Base-by-base conservation (phyloP, 2,329 filamentous ascomycete genomes). In the Aspergillus sp. region DNA sequence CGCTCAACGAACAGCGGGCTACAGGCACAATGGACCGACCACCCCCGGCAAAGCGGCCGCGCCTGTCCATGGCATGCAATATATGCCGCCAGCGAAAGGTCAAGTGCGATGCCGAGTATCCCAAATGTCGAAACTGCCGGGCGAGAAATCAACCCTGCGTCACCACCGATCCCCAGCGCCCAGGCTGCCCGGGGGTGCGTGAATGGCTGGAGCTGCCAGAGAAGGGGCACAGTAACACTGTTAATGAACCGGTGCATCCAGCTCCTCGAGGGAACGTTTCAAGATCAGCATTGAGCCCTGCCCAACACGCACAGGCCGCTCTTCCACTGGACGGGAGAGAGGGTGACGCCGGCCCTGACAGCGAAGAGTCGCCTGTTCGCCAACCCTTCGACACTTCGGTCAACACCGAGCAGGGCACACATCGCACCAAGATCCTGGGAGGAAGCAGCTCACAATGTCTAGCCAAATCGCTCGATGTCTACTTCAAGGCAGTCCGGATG, bases 61-160 rank as follows among this genome's bases (percentile, higher is more conserved):
- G 63, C 37, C 52, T 64, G 55, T 66, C 64, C 35, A 60, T 64
- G 62, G 66, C 67, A 21, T 70, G 67, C 51, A 69, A 70, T 27
- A 63, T 56, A 14, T 70, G 67, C 52, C 66, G 66, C 4, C 57
- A 62, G 46, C 64, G 66, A 43, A 70, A 70, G 44, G 62, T 69
- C 21, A 68, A 68, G 46, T 70, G 67, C 43, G 67, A 70, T 37
- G 64, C 66, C 0, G 62, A 69, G n/a, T 65, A 68, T 35, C 67
- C 67, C 5, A 65, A 61, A 41, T 70, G 67, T 55, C 66, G 64
- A 5, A 70, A 69, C 40, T 70, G 67, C 58, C 65, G 61, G 23
- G 40, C 61, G 11, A 62, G 67, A 2, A 62, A 64, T 14, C 59
- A 66, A 39, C 41, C 48, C 1, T 69, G 68, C 39, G 52, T 64